Evolutionary conservation across 352 stramenopile species (phyloP).

Genomic region (Phytophthora meadii): DNA sequence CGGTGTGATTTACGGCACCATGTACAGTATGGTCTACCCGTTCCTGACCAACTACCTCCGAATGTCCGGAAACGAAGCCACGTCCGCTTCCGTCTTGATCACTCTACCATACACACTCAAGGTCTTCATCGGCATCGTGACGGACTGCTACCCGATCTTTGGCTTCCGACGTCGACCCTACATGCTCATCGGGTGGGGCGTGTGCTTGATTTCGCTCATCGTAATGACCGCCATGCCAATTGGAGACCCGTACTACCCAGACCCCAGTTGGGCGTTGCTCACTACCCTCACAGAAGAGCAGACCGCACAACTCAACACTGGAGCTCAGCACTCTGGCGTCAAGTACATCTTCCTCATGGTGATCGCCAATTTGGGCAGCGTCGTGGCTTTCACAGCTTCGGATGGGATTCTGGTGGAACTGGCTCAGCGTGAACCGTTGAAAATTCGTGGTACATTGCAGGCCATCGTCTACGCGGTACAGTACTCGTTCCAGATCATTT

Average conservation of each 20-base stretch:
- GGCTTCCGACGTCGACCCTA: conserved; percentile 44
- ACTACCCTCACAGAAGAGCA: conserved; percentile 21
- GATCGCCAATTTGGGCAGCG: conserved; percentile 64
- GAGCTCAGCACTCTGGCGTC: conserved; percentile 36
- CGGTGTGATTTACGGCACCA: conserved; percentile 41
- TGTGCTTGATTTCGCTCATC: conserved; percentile 35
- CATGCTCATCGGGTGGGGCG: conserved; percentile 45
- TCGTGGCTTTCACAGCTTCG: conserved; percentile 62
- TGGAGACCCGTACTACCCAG: conserved; percentile 37
- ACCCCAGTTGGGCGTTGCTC: conserved; percentile 20
- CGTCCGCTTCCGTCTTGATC: conserved; percentile 44
- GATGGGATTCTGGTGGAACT: conserved; percentile 59
- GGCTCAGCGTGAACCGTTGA: conserved; percentile 42
- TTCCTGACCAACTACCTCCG: conserved; percentile 38
- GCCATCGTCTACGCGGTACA: conserved; percentile 41
- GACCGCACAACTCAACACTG: conserved; percentile 32
- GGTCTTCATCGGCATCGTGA: conserved; percentile 53
- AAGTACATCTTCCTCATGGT: conserved; percentile 63
- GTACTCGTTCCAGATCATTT: conserved; percentile 36
- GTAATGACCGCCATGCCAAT: conserved; percentile 37
- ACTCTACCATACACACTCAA: conserved; percentile 48
- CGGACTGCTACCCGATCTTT: conserved; percentile 52
- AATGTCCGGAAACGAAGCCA: conserved; percentile 33
- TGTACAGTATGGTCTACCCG: conserved; percentile 35
- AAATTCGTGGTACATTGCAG: conserved; percentile 37